phyloP scores from a whole-genome alignment of 2,329 filamentous ascomycete species.

The Arthrocladium fulminans region DNA sequence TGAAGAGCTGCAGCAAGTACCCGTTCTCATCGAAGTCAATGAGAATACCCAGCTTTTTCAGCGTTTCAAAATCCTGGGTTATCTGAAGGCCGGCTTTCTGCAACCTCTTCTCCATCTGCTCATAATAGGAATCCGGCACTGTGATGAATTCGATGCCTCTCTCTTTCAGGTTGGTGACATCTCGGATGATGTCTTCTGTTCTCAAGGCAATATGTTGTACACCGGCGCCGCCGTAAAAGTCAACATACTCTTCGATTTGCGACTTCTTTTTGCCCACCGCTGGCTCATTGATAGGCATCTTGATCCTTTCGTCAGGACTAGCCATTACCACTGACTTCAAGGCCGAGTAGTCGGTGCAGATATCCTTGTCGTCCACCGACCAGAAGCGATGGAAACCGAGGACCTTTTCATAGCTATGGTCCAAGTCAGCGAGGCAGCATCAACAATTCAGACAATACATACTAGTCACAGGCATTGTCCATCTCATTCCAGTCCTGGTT shows the following conservation, averaged over 20 bases:
- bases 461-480: constrained; percentile 52
- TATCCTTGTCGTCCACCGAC: constrained; percentile 88
- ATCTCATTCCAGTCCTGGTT: constrained; percentile 92
- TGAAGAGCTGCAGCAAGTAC: constrained; percentile 69
- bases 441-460: not conserved
- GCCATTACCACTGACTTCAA: constrained; percentile 87
- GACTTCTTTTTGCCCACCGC: constrained; percentile 81
- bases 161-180: constrained; percentile 70
- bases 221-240: constrained; percentile 81
- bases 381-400: constrained; percentile 95
- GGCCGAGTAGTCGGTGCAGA: constrained; percentile 86
- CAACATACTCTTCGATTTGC: constrained; percentile 88
- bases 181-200: constrained; percentile 67
- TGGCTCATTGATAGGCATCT: constrained; percentile 98
- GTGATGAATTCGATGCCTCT: constrained; percentile 87
- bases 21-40: constrained; percentile 93
- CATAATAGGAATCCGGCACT: constrained; percentile 81
- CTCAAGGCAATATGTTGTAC: constrained; percentile 90
- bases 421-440: not conserved
- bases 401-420: constrained; percentile 64
- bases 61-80: constrained; percentile 67
- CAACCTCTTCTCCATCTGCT: constrained; percentile 63
- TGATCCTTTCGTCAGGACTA: constrained; percentile 73
- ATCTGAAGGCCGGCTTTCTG: constrained; percentile 54
- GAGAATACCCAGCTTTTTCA: constrained; percentile 72